These are phyloP conservation scores for Ajuga chamaepitys DNA, from an alignment of 257 asterid species.

Conservation along the genomic window DNA sequence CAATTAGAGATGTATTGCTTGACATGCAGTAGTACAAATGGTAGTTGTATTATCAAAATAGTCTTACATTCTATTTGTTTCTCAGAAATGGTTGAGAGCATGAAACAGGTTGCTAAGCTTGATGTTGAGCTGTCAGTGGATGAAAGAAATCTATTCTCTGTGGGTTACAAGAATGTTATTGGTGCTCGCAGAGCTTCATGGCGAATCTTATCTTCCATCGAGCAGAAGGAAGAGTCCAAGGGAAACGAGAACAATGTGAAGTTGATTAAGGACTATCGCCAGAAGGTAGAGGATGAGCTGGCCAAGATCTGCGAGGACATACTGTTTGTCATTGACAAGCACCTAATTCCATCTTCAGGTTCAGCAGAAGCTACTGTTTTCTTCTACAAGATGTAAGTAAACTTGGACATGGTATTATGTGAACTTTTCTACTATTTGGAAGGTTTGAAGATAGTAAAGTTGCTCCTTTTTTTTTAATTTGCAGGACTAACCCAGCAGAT, in stretches of 20 bases:
- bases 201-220: no score
- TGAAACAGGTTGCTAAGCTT: slow-evolving; percentile 66
- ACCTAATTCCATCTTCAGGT: slow-evolving; percentile 60
- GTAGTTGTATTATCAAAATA: not conserved
- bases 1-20: no score
- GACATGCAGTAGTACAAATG: not conserved
- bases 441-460: slow-evolving; percentile 7
- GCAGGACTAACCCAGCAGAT: not conserved
- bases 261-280: slow-evolving; percentile 63
- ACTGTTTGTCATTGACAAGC: slow-evolving; percentile 55
- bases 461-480: slow-evolving; percentile 12
- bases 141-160: slow-evolving; percentile 78
- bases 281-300: slow-evolving; percentile 75
- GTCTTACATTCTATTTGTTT: not conserved
- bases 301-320: slow-evolving; percentile 64
- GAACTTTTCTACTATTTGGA: not conserved
- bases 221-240: no score
- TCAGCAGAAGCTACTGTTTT: slow-evolving; percentile 80
- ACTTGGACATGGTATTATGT: not conserved
- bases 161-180: slow-evolving; percentile 85
- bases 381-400: slow-evolving; percentile 66
- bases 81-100: slow-evolving; percentile 74
- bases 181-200: no score
- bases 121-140: slow-evolving; percentile 73
- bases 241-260: slow-evolving; percentile 60